Evolutionary conservation across 805 yeast species (phyloP), one percentile per base, ranked within the genome.

Genomic region (Candida maltosa): DNA sequence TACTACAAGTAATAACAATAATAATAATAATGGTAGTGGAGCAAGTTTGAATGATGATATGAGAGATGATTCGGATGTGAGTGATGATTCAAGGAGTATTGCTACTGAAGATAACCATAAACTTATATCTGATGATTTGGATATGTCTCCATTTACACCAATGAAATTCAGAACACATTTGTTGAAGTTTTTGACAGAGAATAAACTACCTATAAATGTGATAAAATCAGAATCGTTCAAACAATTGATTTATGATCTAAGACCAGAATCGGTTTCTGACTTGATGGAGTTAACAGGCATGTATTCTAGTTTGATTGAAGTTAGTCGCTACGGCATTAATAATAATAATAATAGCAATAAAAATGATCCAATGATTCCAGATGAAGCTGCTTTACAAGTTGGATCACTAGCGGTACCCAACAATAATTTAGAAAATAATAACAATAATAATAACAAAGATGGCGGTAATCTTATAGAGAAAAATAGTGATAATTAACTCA

Each of bases 151-250:
- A 1, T 75, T 75, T 49, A 47, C 77, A 1, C 52, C 64, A 12
- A 51, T 60, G 49, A 69, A 66, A 42, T 73, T 76, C 48, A 80
- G 73, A 39, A 69, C 66, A 41, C 75, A 75, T 41, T 51, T 76
- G 19, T 57, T 74, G 61, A 65, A 60, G 42, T 76, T 75, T 38
- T 49, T 75, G 25, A 61, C 69, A 11, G 80, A 75, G n/a, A 72
- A 76, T 51, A 73, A 73, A 46, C 53, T 76, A 8, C 65, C 76
- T 1, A 62, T 74, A 20, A 58, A 56, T 16, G 65, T 68, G 7
- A 69, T 74, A n/a, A 70, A 69, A 51, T 67, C 76, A 33, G 69
- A 60, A 16, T 61, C 76, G 6, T 76, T 76, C 46, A 72, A 70
- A 48, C 79, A 75, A 42, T 48, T 76, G 27, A 57, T 76, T 11